Evolutionary conservation across 31 red algal genomes (phyloP).

Genomic region (Porphyra umbilicalis): DNA sequence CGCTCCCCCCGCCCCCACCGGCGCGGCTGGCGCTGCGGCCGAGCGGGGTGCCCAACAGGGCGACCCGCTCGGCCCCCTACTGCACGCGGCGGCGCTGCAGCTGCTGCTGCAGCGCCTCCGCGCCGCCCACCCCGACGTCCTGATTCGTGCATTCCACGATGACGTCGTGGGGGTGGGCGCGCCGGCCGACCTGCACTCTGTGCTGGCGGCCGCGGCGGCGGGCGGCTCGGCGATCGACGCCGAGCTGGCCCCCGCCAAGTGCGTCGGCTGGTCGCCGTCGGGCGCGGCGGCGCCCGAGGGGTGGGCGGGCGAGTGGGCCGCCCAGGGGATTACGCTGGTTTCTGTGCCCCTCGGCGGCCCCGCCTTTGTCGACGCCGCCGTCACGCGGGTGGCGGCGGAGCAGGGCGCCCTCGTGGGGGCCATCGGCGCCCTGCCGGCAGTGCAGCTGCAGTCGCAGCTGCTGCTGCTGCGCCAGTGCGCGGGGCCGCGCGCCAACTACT

Average conservation of each 20-base stretch:
- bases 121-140: background rate
- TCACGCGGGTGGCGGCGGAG: background rate
- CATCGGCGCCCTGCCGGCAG: background rate
- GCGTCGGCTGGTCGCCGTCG: background rate
- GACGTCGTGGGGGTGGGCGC: background rate
- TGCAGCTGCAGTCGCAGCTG: background rate
- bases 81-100: background rate
- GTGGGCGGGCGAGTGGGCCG: background rate
- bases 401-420: background rate
- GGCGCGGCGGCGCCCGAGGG: too few relatives aligned
- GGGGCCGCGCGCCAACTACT: background rate
- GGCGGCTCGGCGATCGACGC: background rate
- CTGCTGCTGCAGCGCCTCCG: background rate
- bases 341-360: background rate
- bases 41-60: background rate
- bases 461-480: background rate
- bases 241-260: background rate
- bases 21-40: background rate
- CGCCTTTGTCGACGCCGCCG: background rate
- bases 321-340: background rate
- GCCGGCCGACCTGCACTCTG: background rate
- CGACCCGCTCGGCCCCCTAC: background rate
- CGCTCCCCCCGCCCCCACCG: background rate
- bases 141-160: background rate
- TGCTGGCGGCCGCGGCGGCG: background rate